These are phyloP conservation scores for Trypanosomatidae sp. DNA, from an alignment of 208 protist genomes.

Conservation along the genomic window DNA sequence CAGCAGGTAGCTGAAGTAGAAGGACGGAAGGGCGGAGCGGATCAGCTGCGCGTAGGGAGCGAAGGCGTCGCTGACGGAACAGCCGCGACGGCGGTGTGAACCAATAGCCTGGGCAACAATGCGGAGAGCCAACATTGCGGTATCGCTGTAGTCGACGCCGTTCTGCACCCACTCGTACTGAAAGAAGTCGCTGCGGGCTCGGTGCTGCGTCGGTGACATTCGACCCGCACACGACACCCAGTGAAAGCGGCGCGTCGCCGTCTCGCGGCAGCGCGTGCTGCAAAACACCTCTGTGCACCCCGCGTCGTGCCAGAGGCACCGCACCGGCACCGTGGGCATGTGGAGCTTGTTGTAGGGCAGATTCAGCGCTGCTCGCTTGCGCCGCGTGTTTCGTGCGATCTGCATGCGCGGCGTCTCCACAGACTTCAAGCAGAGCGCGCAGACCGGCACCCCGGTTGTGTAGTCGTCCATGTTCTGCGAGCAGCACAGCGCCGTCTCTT, in stretches of 20 bases:
- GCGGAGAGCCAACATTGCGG: conserved; percentile 56
- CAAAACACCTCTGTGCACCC: conserved; percentile 63
- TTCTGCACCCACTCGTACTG: conserved; percentile 51
- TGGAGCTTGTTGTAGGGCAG: conserved; percentile 35
- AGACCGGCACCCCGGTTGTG: conserved; percentile 38
- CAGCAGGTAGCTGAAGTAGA: conserved; percentile 70
- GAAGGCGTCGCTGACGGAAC: conserved; percentile 30
- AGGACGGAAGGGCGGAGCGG: conserved; percentile 37
- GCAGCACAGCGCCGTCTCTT: conserved; percentile 72
- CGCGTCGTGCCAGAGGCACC: conserved; percentile 31
- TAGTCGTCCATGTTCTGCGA: conserved; percentile 77
- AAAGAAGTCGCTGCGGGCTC: conserved; percentile 35
- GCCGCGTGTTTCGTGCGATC: conserved; percentile 38
- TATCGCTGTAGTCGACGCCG: conserved; percentile 76
- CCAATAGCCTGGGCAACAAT: conserved; percentile 47
- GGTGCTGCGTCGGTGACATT: conserved; percentile 38
- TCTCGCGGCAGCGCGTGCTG: conserved; percentile 50
- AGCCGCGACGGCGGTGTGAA: conserved; percentile 31
- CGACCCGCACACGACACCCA: conserved; percentile 38
- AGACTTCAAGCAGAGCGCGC: conserved; percentile 52
- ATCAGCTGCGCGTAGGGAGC: conserved; percentile 61
- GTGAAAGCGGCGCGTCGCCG: conserved; percentile 44
- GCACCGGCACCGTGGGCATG: conserved; percentile 21
- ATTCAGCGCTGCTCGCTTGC: conserved; percentile 28
- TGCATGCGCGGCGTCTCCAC: conserved; percentile 56